These are phyloP conservation scores for Dioscorea cayenensis DNA, from an alignment of 116 monocot genomes.

Conservation along the genomic window DNA sequence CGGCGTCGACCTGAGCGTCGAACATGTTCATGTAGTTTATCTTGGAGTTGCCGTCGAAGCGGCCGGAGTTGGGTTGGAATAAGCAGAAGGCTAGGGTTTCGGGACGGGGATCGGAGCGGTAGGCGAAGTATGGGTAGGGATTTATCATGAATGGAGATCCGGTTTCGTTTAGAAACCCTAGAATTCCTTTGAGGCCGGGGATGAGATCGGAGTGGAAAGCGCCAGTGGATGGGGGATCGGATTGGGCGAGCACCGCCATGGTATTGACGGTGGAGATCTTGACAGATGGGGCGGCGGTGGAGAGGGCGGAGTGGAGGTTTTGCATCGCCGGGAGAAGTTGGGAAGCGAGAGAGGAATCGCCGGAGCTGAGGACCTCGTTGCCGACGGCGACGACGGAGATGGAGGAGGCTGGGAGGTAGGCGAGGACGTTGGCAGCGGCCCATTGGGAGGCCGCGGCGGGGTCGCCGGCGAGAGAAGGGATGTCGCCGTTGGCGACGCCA, in stretches of 20 bases:
- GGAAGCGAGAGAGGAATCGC: conserved; percentile 31
- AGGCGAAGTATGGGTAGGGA: conserved; percentile 90
- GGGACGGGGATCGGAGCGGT: conserved; percentile 56
- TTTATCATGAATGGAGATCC: conserved; percentile 83
- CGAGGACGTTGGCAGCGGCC: conserved; percentile 47
- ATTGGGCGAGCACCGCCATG: conserved; percentile 60
- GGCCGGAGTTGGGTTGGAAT: conserved; percentile 56
- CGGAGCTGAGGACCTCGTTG: conserved; percentile 61
- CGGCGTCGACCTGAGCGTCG: conserved; percentile 84
- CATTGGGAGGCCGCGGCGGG: conserved; percentile 46
- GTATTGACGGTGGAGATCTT: conserved; percentile 72
- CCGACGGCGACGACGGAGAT: conserved; percentile 70
- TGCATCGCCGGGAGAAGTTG: conserved; percentile 74
- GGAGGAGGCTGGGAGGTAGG: conserved; percentile 42
- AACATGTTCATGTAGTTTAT: conserved; percentile 91
- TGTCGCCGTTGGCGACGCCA: conserved; percentile 57
- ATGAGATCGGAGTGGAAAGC: conserved; percentile 46
- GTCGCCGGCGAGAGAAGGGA: conserved; percentile 49
- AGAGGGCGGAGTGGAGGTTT: conserved; percentile 56
- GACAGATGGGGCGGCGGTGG: conserved; percentile 22
- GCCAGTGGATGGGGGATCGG: conserved; percentile 80
- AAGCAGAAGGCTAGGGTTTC: conserved; percentile 82
- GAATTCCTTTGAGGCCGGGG: conserved; percentile 30
- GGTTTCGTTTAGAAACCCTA: conserved; percentile 45
- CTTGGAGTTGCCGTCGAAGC: conserved; percentile 37